Percentiles rank a stretch among this genome's conserved stretches.
These are phyloP conservation scores for Thermoascus crustaceus DNA, from an alignment of 2,329 filamentous ascomycete species.

Conservation along the genomic window DNA sequence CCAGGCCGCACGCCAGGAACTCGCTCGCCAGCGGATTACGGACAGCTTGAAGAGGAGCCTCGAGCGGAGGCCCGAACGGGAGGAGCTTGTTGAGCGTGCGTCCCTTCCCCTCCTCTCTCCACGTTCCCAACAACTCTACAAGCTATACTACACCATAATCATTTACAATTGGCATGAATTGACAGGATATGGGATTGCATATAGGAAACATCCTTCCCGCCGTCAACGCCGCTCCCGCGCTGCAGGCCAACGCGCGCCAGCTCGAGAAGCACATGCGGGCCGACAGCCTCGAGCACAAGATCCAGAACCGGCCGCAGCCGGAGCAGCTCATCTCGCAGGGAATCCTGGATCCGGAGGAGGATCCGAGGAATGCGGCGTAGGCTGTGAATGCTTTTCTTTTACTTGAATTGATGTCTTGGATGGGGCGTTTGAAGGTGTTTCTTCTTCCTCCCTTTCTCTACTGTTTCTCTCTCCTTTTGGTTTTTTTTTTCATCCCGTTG, in stretches of 20 bases:
- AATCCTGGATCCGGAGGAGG: conserved; percentile 61
- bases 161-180: conserved; percentile 1
- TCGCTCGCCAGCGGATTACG: conserved; percentile 55
- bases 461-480: too few relatives aligned
- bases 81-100: conserved; percentile 72
- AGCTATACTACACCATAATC: too few relatives aligned
- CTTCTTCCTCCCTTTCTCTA: too few relatives aligned
- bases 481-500: too few relatives aligned
- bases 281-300: conserved; percentile 78
- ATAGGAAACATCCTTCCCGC: conserved; percentile 79
- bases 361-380: conserved; percentile 26
- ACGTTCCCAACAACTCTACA: too few relatives aligned
- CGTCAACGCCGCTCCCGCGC: conserved; percentile 65
- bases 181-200: too few relatives aligned
- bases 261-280: conserved; percentile 82
- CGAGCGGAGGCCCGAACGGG: conserved; percentile 56
- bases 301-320: conserved; percentile 66
- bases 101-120: conserved; percentile 9
- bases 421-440: too few relatives aligned
- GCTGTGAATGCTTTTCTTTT: too few relatives aligned
- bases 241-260: conserved; percentile 74
- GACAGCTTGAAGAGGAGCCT: conserved; percentile 59
- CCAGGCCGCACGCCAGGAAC: conserved; percentile 53
- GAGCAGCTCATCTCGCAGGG: conserved; percentile 71
- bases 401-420: too few relatives aligned